Base-by-base conservation (phyloP, 768 basidiomycete species). In the Pluteus cervinus region DNA sequence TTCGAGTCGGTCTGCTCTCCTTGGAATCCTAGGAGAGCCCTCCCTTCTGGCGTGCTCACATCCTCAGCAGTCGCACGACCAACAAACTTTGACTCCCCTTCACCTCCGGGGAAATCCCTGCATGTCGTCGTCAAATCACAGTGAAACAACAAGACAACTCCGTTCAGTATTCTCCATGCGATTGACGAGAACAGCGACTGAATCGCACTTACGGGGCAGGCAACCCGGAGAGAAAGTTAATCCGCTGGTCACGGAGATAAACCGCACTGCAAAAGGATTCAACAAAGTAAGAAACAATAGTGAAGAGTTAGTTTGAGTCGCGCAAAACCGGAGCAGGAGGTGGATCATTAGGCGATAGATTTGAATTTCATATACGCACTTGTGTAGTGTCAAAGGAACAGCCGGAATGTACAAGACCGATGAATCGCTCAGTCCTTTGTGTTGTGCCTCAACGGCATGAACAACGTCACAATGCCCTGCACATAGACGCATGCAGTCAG, bases 391-490 rank as follows among this genome's bases (percentile, higher is more conserved):
- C 16, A 76, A 49, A 1, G 75, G 73, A 0, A 65, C 69, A 8
- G 74, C 70, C 7, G 74, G 75, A 25, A 75, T 77, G 35, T 77
- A 77, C 33, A 78, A 36, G 6, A 77, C 75, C 0, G 74, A 75
- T 0, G 75, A 77, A 47, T 77, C 75, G 8, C 56, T 53, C 10
- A 43, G 49, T 1, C 78, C 76, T 11, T 46, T 37, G 47, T 79
- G 75, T 17, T 61, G 55, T 3, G 44, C 39, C 48, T 79, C 76
- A 6, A 79, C 78, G 3, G 74, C 68, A 49, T 79, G 77, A 8
- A 76, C 63, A 7, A 62, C 55, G 45, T 79, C 77, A 29, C 73
- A 75, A 40, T 73, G 72, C 71, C 72, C 70, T 75, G 12, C 4
- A 17, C 5, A 38, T 29, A 7, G 18, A 32, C 18, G n/a, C n/a